Evolutionary conservation across 1,284 basidiomycete genomes (phyloP).

Genomic region (Rhodofomes roseus): DNA sequence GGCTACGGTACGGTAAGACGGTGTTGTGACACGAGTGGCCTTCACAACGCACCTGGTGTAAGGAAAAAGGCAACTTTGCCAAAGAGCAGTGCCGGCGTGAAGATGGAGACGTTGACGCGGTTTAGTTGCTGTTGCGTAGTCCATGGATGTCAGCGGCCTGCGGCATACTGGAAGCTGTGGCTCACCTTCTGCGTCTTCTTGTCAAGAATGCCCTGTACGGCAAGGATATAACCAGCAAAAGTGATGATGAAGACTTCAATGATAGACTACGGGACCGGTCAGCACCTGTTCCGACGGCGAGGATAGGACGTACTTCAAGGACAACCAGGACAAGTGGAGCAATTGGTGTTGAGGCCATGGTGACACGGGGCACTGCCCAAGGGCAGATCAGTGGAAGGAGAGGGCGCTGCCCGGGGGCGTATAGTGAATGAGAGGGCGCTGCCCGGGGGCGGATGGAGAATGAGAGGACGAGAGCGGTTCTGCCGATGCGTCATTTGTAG

Average conservation of each 20-base stretch:
- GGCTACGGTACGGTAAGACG: conserved; percentile 29
- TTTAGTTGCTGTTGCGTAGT: conserved; percentile 59
- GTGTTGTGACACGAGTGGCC: neutral
- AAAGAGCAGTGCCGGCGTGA: conserved; percentile 92
- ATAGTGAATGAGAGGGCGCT: too few species aligned
- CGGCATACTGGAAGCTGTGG: neutral
- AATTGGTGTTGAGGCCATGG: conserved; percentile 26
- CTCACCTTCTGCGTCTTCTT: conserved; percentile 83
- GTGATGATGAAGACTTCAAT: conserved; percentile 87
- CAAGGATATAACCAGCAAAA: conserved; percentile 82
- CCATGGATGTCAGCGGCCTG: neutral
- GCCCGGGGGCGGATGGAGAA: too few species aligned
- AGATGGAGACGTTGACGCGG: conserved; percentile 80
- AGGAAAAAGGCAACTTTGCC: conserved; percentile 88
- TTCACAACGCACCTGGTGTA: conserved; percentile 49
- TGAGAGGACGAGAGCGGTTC: too few species aligned
- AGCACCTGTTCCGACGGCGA: conserved; percentile 2
- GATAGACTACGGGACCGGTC: conserved; percentile 60
- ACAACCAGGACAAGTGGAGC: conserved; percentile 44
- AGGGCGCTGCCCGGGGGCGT: too few species aligned
- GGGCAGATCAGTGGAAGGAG: too few species aligned
- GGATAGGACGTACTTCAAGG: conserved; percentile 29
- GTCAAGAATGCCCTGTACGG: conserved; percentile 78
- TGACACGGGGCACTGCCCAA: too few species aligned
- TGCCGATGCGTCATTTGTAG: too few species aligned